Percentiles rank a stretch among this genome's conserved stretches.
These are phyloP conservation scores for Fraxinus sp. DNA, from an alignment of 305 asterid species.

Conservation along the genomic window DNA sequence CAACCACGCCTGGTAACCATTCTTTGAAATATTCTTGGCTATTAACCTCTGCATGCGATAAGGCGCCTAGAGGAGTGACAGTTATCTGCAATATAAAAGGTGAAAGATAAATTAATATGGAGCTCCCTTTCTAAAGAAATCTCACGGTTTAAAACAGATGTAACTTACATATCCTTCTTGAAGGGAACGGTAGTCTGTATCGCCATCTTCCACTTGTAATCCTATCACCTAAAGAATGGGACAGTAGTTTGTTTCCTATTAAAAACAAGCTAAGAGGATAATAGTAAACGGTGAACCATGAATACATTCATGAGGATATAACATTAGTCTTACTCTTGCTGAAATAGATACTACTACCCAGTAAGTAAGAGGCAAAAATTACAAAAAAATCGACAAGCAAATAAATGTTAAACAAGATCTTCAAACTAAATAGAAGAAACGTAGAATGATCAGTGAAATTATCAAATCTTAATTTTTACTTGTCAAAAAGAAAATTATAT, in stretches of 20 bases:
- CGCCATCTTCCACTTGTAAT: slow-evolving; percentile 52
- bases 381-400: neutral
- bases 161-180: slow-evolving; percentile 75
- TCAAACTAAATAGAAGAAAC: neutral
- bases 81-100: slow-evolving; percentile 54
- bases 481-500: neutral
- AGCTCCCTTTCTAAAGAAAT: neutral
- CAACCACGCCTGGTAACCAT: slow-evolving; percentile 54
- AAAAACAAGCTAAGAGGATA: slow-evolving; percentile 4
- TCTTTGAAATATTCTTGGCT: slow-evolving; percentile 47
- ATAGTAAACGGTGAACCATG: neutral
- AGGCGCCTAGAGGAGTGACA: slow-evolving; percentile 70
- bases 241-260: neutral
- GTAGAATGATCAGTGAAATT: neutral
- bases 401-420: neutral
- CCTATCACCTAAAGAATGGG: slow-evolving; percentile 46
- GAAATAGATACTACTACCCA: neutral
- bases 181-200: slow-evolving; percentile 62
- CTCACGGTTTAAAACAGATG: slow-evolving; percentile 7
- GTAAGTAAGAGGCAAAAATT: neutral
- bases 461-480: neutral
- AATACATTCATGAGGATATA: neutral
- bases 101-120: slow-evolving; percentile 10
- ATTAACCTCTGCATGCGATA: slow-evolving; percentile 59
- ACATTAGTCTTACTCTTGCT: neutral